phyloP scores from a whole-genome alignment of 1,284 basidiomycete genomes.

The Ustilago nuda region DNA sequence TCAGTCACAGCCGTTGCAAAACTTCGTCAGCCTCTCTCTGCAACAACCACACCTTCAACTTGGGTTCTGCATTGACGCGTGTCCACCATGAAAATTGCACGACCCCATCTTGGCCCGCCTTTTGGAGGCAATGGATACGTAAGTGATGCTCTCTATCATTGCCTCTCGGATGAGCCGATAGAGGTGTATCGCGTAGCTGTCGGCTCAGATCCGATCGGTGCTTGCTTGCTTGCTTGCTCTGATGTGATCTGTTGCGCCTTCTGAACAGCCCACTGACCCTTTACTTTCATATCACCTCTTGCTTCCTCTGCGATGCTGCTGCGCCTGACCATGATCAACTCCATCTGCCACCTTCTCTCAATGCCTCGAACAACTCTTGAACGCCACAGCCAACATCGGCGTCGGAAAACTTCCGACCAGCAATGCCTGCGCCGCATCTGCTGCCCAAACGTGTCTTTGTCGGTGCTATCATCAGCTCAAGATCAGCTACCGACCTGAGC shows the following conservation, averaged over 20 bases:
- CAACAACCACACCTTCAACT: neutral
- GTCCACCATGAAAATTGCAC: constrained; percentile 36
- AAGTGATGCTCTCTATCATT: constrained; percentile 15
- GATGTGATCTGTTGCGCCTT: neutral
- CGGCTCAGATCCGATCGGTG: neutral
- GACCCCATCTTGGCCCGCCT: constrained; percentile 29
- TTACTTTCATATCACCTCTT: neutral
- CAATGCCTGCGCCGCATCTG: constrained; percentile 53
- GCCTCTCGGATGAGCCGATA: neutral
- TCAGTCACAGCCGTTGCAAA: constrained; percentile 5
- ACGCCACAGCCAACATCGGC: constrained; percentile 40
- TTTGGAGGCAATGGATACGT: constrained; percentile 41
- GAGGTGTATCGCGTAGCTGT: neutral
- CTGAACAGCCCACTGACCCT: neutral
- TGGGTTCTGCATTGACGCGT: neutral
- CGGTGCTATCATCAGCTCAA: constrained; percentile 59
- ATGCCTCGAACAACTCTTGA: neutral
- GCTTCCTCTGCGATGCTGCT: neutral
- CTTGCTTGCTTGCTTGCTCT: neutral
- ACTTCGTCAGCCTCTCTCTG: neutral
- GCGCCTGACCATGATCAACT: neutral
- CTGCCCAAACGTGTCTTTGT: constrained; percentile 60
- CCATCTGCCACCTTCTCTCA: neutral
- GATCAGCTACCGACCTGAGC: constrained; percentile 44
- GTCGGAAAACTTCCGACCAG: constrained; percentile 53